These are phyloP conservation scores for Ceriops tagal DNA, from an alignment of 345 rosid species.

Conservation along the genomic window DNA sequence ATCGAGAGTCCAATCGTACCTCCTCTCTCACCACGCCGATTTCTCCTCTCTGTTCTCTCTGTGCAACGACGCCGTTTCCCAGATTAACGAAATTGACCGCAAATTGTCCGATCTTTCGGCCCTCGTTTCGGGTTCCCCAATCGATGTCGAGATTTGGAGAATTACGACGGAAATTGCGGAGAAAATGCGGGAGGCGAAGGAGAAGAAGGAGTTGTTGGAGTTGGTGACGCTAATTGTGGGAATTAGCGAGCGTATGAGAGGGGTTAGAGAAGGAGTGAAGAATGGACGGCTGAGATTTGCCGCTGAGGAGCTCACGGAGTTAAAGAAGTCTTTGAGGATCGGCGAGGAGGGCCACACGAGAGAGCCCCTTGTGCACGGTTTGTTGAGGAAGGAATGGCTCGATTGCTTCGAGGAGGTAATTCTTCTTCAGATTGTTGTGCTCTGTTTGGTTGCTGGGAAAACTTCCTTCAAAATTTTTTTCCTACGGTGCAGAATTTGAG, in stretches of 20 bases:
- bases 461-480: too few species aligned
- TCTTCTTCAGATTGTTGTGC: not conserved
- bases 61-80: constrained; percentile 62
- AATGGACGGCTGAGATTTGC: constrained; percentile 59
- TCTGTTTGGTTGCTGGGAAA: constrained; percentile 23
- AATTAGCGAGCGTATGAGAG: constrained; percentile 60
- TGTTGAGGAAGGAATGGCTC: constrained; percentile 73
- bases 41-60: constrained; percentile 79
- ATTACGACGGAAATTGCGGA: constrained; percentile 51
- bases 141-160: constrained; percentile 60
- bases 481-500: too few species aligned
- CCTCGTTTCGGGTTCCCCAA: constrained; percentile 56
- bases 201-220: constrained; percentile 59
- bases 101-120: constrained; percentile 44
- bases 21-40: constrained; percentile 63
- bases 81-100: constrained; percentile 41
- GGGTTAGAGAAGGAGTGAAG: constrained; percentile 51
- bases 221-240: constrained; percentile 55
- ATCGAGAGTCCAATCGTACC: constrained; percentile 81
- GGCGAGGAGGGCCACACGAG: constrained; percentile 52
- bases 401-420: constrained; percentile 82
- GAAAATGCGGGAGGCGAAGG: constrained; percentile 55
- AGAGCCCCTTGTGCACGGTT: constrained; percentile 67
- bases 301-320: constrained; percentile 66
- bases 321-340: constrained; percentile 65